Percentiles rank a stretch among this genome's conserved stretches.
Evolutionary conservation across 306 rosid species (phyloP).

Genomic region (Trifolium dubium): DNA sequence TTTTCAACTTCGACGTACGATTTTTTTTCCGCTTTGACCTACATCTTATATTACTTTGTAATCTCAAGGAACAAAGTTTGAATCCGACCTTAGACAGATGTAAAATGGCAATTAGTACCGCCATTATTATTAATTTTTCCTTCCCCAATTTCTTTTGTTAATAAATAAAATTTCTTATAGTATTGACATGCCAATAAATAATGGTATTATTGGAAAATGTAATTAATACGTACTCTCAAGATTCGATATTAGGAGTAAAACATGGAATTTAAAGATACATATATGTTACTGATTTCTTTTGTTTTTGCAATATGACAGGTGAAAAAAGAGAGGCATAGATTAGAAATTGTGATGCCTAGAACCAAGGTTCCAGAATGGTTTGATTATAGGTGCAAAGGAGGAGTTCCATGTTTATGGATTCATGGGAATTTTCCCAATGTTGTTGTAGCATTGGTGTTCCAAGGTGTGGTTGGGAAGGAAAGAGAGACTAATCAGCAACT

Average conservation of each 20-base stretch:
- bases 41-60: too few relatives aligned
- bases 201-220: too few relatives aligned
- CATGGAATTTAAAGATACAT: not conserved
- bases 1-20: too few relatives aligned
- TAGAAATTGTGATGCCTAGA: conserved; percentile 10
- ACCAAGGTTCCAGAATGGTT: conserved; percentile 17
- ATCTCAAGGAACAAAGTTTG: too few relatives aligned
- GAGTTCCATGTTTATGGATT: not conserved
- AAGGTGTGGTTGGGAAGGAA: not conserved
- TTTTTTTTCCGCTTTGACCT: too few relatives aligned
- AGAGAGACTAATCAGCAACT: not conserved
- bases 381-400: not conserved
- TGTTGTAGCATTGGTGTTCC: conserved; percentile 7
- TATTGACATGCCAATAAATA: too few relatives aligned
- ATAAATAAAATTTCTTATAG: too few relatives aligned
- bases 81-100: too few relatives aligned
- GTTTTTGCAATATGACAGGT: not conserved
- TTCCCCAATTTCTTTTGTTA: too few relatives aligned
- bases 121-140: too few relatives aligned
- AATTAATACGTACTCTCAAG: too few relatives aligned
- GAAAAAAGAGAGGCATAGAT: not conserved
- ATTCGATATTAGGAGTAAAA: not conserved
- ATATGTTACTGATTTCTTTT: not conserved
- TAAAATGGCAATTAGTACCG: too few relatives aligned
- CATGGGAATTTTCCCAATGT: conserved; percentile 9